Conservation (phyloP, 2,329 filamentous ascomycete species). For the Thelonectria rubi region DNA sequence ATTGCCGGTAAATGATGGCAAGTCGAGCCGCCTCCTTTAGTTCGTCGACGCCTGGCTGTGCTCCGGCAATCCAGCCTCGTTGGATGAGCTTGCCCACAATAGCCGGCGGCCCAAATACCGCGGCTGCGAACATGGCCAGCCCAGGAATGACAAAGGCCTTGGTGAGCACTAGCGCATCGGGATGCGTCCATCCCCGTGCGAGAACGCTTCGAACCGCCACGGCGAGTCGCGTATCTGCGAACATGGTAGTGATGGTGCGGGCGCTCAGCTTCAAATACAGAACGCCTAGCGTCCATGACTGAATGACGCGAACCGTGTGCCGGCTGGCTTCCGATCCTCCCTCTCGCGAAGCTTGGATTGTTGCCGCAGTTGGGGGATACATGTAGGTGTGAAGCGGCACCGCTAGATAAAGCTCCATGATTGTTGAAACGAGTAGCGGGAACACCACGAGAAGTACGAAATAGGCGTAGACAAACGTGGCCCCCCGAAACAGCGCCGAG, state of each 20-base stretch:
- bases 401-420: conserved; percentile 89
- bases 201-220: conserved; percentile 79
- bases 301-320: conserved; percentile 86
- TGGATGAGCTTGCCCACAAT: conserved; percentile 56
- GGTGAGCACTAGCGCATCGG: conserved; percentile 81
- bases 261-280: conserved; percentile 85
- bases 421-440: conserved; percentile 78
- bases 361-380: conserved; percentile 51
- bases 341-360: conserved; percentile 40
- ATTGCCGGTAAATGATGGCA: conserved; percentile 61
- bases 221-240: conserved; percentile 75
- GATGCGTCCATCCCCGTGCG: conserved; percentile 78
- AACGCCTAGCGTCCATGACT: conserved; percentile 93
- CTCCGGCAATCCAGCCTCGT: conserved; percentile 33
- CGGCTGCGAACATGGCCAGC: conserved; percentile 65
- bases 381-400: conserved; percentile 87
- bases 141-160: conserved; percentile 86
- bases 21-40: conserved; percentile 41
- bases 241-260: conserved; percentile 72
- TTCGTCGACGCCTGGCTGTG: conserved; percentile 34
- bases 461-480: conserved; percentile 76
- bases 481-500: conserved; percentile 44
- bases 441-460: conserved; percentile 78
- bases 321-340: conserved; percentile 42
- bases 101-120: conserved; percentile 71